These are phyloP conservation scores for Galium porrigens DNA, from an alignment of 305 asterid species.

Conservation along the genomic window DNA sequence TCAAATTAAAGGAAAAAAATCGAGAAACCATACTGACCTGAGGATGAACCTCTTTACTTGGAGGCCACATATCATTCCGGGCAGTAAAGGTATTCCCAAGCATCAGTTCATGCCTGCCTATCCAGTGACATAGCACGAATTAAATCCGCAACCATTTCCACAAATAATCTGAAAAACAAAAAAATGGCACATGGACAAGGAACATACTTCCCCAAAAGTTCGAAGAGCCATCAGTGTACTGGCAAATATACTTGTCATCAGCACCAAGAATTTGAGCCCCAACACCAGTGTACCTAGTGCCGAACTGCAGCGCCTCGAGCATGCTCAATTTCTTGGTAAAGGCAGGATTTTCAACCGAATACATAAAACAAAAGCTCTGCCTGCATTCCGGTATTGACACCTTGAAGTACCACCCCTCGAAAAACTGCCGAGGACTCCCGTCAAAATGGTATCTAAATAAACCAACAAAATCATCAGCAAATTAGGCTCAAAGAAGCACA, in stretches of 20 bases:
- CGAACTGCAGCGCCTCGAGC: constrained; percentile 54
- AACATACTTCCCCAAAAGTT: constrained; percentile 82
- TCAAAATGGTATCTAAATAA: constrained; percentile 75
- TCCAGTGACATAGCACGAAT: constrained; percentile 17
- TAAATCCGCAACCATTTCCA: neutral
- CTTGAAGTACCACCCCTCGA: constrained; percentile 97
- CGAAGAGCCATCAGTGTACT: constrained; percentile 48
- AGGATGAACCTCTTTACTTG: constrained; percentile 60
- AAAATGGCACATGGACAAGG: constrained; percentile 3
- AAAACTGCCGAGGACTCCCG: constrained; percentile 65
- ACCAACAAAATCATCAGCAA: constrained; percentile 6
- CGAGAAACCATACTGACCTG: constrained; percentile 31
- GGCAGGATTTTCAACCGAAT: constrained; percentile 73
- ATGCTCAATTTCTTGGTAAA: constrained; percentile 46
- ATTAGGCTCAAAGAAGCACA: neutral
- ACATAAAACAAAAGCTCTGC: constrained; percentile 98
- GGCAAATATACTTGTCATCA: constrained; percentile 89
- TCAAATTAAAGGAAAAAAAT: neutral
- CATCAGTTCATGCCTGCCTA: constrained; percentile 73
- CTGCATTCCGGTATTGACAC: constrained; percentile 84
- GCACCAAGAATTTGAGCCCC: constrained; percentile 96
- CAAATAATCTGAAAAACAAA: neutral
- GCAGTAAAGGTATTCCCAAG: constrained; percentile 68
- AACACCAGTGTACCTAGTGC: constrained; percentile 77
- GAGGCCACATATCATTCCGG: constrained; percentile 41